Base-by-base conservation (phyloP, 768 basidiomycete species). In the Paxillus ammoniavirescens region DNA sequence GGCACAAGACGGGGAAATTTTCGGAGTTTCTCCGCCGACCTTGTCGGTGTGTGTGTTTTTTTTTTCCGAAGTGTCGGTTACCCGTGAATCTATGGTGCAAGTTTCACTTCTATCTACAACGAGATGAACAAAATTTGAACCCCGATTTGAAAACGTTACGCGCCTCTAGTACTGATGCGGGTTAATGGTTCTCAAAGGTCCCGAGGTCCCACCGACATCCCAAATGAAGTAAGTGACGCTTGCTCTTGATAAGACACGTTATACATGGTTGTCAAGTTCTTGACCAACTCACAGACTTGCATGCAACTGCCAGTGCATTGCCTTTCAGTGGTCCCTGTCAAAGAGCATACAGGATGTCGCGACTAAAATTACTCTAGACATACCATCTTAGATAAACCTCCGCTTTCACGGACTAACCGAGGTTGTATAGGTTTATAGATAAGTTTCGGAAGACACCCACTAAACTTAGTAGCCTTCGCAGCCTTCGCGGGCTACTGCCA, bases 11-110 rank as follows among this genome's bases (percentile, higher is more conserved):
- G 21, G 50, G 28, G 47, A 13, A 42, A 40, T 2, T 35, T 18
- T 9, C 35, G 17, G 6, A 49, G 18, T 50, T 47, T 47, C 15
- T 48, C 52, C 49, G 47, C 47, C 53, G 49, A 49, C 53, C 60
- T 38, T 40, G 26, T 47, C 10, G 35, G 43, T 46, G 17, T 33
- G 43, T 46, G 17, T 33, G 31, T 33, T 44, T 47, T 38, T 18
- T 33, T 44, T 47, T 38, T 18, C 18, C 6, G 50, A 36, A 45
- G 5, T 10, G 46, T 14, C 18, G n/a, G 26, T 26, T 26, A 41
- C 33, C 31, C 42, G 38, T 48, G 36, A 37, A 33, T 43, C 49
- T 8, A 30, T 3, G 28, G 8, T 3, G 35, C 8, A 35, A 12
- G 3, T 14, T 12, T 12, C 3, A 14, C 35, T 35, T 35, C 35